Base-by-base conservation (phyloP, 805 yeast species). In the Metschnikowia santaceciliae region DNA sequence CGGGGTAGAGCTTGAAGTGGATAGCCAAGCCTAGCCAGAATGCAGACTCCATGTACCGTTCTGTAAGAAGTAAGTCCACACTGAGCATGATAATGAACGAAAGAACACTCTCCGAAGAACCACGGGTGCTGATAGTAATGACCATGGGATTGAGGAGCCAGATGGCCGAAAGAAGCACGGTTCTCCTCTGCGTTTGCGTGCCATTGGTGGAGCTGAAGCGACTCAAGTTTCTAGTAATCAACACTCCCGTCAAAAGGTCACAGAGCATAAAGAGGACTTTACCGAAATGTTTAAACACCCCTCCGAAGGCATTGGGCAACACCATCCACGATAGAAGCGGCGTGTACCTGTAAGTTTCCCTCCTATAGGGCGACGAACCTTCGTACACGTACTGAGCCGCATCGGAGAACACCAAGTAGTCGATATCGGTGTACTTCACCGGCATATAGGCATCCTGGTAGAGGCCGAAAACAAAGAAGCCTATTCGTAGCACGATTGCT, bases 71-170 rank as follows among this genome's bases (percentile, higher is more conserved):
- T 39, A 83, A 69, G 6, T 77, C 63, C 47, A 57, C 58, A 6
- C 52, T 46, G 4, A 55, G 53, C 76, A 90, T 79, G 3, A 90
- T 78, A 57, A 92, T 71, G 32, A 88, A 90, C 2, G 95, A 89
- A 42, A 94, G 67, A 1, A 94, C 76, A 54, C 97, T 90, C 62
- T 94, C 99, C 0, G 96, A 86, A 26, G 94, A 88, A 1, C 99
- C 99, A 42, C 99, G 75, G 0, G 97, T 90, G 56, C 92, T 84
- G 45, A 94, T 94, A 0, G 96, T 90, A 32, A 86, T 81, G 0
- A 91, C 98, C 94, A 94, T 88, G 14, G 99, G 98, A 64, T 94
- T 94, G 58, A 90, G 74, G 17, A 94, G 74, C 98, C 98, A 94
- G 4, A 92, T 69, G 2, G 85, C 67, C 11, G 83, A 66, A 5